phyloP scores from a whole-genome alignment of 1,284 basidiomycete genomes.

The Takashimella koratensis region DNA sequence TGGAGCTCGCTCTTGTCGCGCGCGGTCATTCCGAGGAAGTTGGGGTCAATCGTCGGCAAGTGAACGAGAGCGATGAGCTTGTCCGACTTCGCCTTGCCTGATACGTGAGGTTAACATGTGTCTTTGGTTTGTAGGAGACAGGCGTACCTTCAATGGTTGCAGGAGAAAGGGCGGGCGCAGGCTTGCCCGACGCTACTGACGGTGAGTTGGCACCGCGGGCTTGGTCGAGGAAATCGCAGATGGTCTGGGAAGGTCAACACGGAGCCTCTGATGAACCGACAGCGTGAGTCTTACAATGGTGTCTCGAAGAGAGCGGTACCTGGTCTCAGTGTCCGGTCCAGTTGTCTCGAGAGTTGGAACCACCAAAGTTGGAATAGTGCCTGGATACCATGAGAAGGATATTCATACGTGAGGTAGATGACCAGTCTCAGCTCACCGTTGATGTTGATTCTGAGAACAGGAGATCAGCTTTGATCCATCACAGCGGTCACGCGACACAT shows the following conservation, averaged over 20 bases:
- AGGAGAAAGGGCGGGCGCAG: conserved; percentile 71
- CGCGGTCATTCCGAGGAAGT: conserved; percentile 50
- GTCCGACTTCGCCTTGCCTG: conserved; percentile 54
- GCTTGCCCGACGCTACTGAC: conserved; percentile 57
- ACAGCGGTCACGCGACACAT: too few species aligned
- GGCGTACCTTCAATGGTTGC: conserved; percentile 66
- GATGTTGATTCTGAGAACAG: conserved; percentile 64
- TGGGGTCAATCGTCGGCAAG: conserved; percentile 52
- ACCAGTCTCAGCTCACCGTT: conserved; percentile 55
- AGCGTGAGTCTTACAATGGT: conserved; percentile 65
- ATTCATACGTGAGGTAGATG: neutral
- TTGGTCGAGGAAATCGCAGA: conserved; percentile 77
- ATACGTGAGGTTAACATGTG: neutral
- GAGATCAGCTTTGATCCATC: conserved; percentile 43
- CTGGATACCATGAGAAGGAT: conserved; percentile 43
- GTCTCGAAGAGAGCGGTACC: conserved; percentile 75
- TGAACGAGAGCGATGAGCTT: conserved; percentile 65
- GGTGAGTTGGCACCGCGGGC: conserved; percentile 66
- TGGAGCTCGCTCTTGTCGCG: conserved; percentile 42
- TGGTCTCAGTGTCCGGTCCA: conserved; percentile 65
- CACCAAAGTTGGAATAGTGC: conserved; percentile 77
- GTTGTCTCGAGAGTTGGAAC: conserved; percentile 74
- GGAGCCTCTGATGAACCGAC: too few species aligned
- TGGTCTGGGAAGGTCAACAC: too few species aligned
- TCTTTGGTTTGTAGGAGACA: neutral